Evolutionary conservation across 1,284 basidiomycete species (phyloP).

Genomic region (Ceratobasidium sp.): DNA sequence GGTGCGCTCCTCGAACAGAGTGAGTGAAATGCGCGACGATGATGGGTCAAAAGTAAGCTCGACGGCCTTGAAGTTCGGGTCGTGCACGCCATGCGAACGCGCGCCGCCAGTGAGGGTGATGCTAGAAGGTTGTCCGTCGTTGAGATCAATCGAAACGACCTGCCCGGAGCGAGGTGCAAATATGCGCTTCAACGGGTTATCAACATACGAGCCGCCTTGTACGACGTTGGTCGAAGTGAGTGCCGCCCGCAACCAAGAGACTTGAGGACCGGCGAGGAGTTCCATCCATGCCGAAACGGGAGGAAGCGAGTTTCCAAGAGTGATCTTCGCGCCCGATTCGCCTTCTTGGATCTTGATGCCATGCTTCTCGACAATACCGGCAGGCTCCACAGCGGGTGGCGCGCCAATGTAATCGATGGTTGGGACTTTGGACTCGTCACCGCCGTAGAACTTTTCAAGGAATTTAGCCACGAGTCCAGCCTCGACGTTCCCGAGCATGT

Average conservation of each 20-base stretch:
- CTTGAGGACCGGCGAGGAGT: slow-evolving; percentile 77
- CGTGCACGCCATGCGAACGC: slow-evolving; percentile 80
- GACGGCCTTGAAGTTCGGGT: slow-evolving; percentile 81
- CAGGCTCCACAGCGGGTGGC: slow-evolving; percentile 51
- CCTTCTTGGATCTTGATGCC: slow-evolving; percentile 60
- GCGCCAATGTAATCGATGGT: slow-evolving; percentile 85
- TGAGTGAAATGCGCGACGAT: slow-evolving; percentile 72
- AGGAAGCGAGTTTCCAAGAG: slow-evolving; percentile 66
- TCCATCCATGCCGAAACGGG: slow-evolving; percentile 80
- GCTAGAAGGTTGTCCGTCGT: slow-evolving; percentile 59
- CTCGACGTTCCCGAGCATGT: slow-evolving; percentile 90
- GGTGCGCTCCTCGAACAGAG: slow-evolving; percentile 84
- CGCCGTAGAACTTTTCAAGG: slow-evolving; percentile 81
- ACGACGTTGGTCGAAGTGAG: slow-evolving; percentile 83
- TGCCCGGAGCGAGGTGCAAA: slow-evolving; percentile 84
- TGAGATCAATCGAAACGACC: slow-evolving; percentile 59
- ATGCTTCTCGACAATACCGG: slow-evolving; percentile 47
- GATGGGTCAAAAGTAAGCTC: slow-evolving; percentile 70
- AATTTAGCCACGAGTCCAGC: slow-evolving; percentile 78
- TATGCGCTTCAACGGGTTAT: slow-evolving; percentile 89
- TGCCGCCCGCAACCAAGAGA: slow-evolving; percentile 89
- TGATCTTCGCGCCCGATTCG: slow-evolving; percentile 62
- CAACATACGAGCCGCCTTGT: slow-evolving; percentile 82
- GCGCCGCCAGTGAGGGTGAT: slow-evolving; percentile 77
- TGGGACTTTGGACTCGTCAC: slow-evolving; percentile 82